These are phyloP conservation scores for Dacryopinax spathularia DNA, from an alignment of 768 basidiomycete genomes.

Conservation along the genomic window DNA sequence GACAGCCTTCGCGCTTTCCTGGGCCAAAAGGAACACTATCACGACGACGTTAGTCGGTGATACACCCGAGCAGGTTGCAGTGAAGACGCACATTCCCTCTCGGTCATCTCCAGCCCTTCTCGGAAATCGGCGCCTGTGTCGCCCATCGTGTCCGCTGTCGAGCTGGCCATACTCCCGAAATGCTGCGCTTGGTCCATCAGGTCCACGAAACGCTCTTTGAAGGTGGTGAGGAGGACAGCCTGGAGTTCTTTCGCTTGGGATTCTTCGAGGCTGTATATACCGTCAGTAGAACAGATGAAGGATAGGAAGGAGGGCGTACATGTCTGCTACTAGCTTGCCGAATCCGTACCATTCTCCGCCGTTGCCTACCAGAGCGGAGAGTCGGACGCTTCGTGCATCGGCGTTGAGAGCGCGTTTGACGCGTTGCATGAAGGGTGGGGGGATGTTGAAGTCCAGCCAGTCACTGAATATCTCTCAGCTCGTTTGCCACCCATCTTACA, in stretches of 20 bases:
- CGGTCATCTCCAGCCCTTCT: slow-evolving; percentile 85
- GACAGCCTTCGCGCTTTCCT: slow-evolving; percentile 61
- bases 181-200: slow-evolving; percentile 79
- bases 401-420: slow-evolving; percentile 82
- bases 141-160: slow-evolving; percentile 39
- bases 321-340: slow-evolving; percentile 69
- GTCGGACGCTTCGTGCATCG: slow-evolving; percentile 69
- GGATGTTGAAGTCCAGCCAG: slow-evolving; percentile 81
- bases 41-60: slow-evolving; percentile 7
- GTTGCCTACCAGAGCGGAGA: slow-evolving; percentile 70
- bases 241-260: slow-evolving; percentile 59
- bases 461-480: slow-evolving; percentile 34
- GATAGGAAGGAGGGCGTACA: slow-evolving; percentile 36
- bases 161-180: slow-evolving; percentile 56
- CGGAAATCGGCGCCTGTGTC: slow-evolving; percentile 62
- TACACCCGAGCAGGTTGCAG: neutral
- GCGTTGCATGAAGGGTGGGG: slow-evolving; percentile 55
- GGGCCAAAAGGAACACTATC: slow-evolving; percentile 72
- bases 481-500: neutral
- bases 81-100: slow-evolving; percentile 64
- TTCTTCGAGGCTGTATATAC: slow-evolving; percentile 49
- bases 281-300: neutral
- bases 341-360: slow-evolving; percentile 89
- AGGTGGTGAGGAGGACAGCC: slow-evolving; percentile 60
- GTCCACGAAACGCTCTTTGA: slow-evolving; percentile 60